Base-by-base conservation (phyloP, 495 filamentous ascomycete genomes). In the Sordaria brevicollis region DNA sequence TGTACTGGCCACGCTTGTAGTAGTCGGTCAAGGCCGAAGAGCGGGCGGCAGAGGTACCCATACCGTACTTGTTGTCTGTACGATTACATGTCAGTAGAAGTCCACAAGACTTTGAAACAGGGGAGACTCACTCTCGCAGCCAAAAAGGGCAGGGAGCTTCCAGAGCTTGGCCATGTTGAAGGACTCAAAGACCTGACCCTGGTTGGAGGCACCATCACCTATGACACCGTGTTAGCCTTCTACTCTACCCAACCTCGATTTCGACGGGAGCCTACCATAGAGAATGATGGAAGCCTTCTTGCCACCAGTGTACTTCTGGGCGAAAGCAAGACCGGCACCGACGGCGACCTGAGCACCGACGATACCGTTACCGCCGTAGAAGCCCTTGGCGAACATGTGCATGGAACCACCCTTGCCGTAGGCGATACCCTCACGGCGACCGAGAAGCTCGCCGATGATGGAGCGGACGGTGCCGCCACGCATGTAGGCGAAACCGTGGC, bases 151-250 rank as follows among this genome's bases (percentile, higher is more conserved):
- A 43, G 95, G 95, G 25, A 99, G 83, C 69, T 95, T 94, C 95
- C 95, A 99, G 70, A 99, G 90, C 89, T 97, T 97, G 65, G 95
- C 95, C 95, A 99, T 99, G 89, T 99, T 99, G 88, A 97, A 99
- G 69, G 95, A 93, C 87, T 99, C 95, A 78, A 99, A 99, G 71
- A 99, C 96, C 83, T 99, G 95, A 74, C 95, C 95, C 86, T 99
- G 95, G 86, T 99, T 99, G 83, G 89, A 90, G 70, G 95, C 95
- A 84, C 95, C 95, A 76, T 99, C 95, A 86, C 77, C 75, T 76
- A 38, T 33, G 66, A 15, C 25, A 21, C 4, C 31, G 13, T 36
- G 21, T 73, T 62, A 76, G 71, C 19, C 35, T 37, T 62, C n/a
- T 25, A 15, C 37, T 69, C 21, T n/a, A n/a, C n/a, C n/a, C n/a